Percentiles rank a stretch among this genome's conserved stretches.
These are phyloP conservation scores for Suhomyces vadensis DNA, from an alignment of 805 yeast species.

Conservation along the genomic window DNA sequence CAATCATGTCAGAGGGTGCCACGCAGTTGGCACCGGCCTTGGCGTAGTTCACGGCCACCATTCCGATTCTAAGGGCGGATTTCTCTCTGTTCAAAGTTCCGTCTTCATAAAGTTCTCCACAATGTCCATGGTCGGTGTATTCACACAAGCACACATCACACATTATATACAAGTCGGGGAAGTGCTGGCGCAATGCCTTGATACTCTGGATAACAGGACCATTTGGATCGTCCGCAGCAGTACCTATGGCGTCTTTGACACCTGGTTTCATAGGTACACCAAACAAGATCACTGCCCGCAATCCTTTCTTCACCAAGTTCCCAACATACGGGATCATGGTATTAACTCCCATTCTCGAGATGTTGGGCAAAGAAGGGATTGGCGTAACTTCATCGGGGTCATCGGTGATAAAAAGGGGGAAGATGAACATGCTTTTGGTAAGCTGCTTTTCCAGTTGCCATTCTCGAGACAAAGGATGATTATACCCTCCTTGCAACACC, in stretches of 20 bases:
- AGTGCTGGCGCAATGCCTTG: conserved; percentile 58
- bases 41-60: conserved; percentile 94
- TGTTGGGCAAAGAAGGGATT: conserved; percentile 82
- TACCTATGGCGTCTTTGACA: conserved; percentile 76
- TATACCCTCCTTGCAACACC: conserved; percentile 89
- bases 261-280: conserved; percentile 84
- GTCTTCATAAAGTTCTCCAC: conserved; percentile 87
- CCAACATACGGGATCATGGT: conserved; percentile 71
- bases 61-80: conserved; percentile 82
- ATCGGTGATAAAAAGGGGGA: conserved; percentile 86
- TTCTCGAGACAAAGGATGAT: conserved; percentile 81
- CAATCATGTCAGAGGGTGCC: conserved; percentile 98
- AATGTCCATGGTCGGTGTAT: conserved; percentile 96
- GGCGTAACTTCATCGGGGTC: conserved; percentile 72
- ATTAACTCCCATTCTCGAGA: conserved; percentile 83
- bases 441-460: conserved; percentile 92
- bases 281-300: conserved; percentile 82
- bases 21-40: conserved; percentile 94
- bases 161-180: conserved; percentile 84
- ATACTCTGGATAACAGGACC: conserved; percentile 91
- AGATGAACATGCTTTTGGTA: conserved; percentile 85
- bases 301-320: conserved; percentile 73
- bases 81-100: conserved; percentile 76
- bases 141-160: conserved; percentile 97
- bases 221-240: conserved; percentile 92